phyloP scores from a whole-genome alignment of 106 monocot genomes.

The Allium sativum region DNA sequence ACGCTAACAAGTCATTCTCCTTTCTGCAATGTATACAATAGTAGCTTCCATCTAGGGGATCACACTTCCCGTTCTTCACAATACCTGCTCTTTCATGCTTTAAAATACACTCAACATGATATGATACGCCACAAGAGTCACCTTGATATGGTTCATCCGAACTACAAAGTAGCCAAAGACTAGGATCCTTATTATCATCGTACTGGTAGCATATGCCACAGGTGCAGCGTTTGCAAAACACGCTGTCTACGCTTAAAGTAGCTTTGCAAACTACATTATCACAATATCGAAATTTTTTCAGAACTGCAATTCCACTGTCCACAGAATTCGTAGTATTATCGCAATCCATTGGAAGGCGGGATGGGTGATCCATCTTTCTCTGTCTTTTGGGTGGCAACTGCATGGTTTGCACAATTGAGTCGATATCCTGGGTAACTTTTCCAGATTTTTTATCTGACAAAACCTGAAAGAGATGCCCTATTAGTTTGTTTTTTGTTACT shows the following conservation, averaged over 20 bases:
- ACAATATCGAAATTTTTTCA: slow-evolving; percentile 17
- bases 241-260: slow-evolving; percentile 17
- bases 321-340: slow-evolving; percentile 3
- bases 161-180: slow-evolving; percentile 64
- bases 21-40: slow-evolving; percentile 43
- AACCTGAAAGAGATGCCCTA: slow-evolving; percentile 62
- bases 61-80: slow-evolving; percentile 6
- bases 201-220: slow-evolving; percentile 64
- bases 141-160: slow-evolving; percentile 22
- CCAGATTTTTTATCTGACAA: slow-evolving; percentile 44
- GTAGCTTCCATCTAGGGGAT: slow-evolving; percentile 40
- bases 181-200: slow-evolving; percentile 80
- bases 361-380: slow-evolving; percentile 64
- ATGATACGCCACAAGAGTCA: slow-evolving; percentile 41
- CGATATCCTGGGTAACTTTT: slow-evolving; percentile 21
- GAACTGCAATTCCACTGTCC: slow-evolving; percentile 11
- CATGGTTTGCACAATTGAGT: slow-evolving; percentile 4
- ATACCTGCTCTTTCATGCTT: slow-evolving; percentile 44
- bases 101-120: slow-evolving; percentile 51
- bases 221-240: slow-evolving; percentile 56
- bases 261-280: slow-evolving; percentile 56
- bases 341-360: slow-evolving; percentile 28
- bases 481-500: slow-evolving; percentile 65
- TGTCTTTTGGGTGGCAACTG: slow-evolving; percentile 57
- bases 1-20: slow-evolving; percentile 51